These are phyloP conservation scores for Paramecium primaurelia DNA, from an alignment of 73 alveolate genomes.

Conservation along the genomic window DNA sequence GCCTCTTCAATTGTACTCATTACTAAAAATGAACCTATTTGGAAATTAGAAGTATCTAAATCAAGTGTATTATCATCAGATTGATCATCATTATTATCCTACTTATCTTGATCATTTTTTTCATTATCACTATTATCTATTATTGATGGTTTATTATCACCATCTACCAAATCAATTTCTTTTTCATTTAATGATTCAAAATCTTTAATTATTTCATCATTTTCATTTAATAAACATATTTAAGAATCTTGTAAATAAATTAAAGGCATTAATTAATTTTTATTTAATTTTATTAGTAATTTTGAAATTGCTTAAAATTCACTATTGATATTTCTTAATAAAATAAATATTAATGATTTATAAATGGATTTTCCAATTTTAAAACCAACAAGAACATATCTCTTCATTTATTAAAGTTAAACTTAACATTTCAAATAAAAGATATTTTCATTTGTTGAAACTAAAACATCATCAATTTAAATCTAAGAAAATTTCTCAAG, in stretches of 20 bases:
- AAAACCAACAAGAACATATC: background rate
- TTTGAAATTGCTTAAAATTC: background rate
- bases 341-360: background rate
- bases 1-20: background rate
- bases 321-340: background rate
- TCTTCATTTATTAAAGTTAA: background rate
- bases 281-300: background rate
- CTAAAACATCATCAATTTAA: background rate
- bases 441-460: background rate
- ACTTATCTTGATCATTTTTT: background rate
- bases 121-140: background rate
- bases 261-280: background rate
- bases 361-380: background rate
- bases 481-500: background rate
- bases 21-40: background rate
- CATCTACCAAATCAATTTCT: background rate
- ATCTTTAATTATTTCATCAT: background rate
- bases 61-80: background rate
- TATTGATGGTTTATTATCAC: background rate
- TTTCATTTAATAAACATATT: background rate
- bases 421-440: background rate
- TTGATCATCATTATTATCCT: background rate
- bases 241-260: background rate
- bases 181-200: background rate
- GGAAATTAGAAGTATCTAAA: background rate